phyloP scores from a whole-genome alignment of 257 asterid species.

The Solanum etuberosum region DNA sequence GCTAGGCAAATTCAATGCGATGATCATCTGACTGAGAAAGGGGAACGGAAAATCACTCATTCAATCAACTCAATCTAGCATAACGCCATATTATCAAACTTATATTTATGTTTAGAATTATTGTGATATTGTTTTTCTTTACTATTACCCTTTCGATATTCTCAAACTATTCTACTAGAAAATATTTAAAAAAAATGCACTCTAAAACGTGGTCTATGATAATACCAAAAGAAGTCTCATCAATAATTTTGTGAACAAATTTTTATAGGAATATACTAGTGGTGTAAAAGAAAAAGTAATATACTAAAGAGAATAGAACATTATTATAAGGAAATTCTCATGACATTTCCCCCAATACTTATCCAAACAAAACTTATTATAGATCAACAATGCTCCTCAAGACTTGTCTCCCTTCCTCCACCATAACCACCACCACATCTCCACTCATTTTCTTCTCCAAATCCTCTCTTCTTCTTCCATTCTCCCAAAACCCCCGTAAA shows the following conservation, averaged over 20 bases:
- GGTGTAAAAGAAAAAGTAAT: neutral
- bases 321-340: neutral
- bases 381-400: constrained; percentile 28
- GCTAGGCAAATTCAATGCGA: neutral
- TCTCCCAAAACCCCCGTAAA: constrained; percentile 17
- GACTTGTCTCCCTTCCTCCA: constrained; percentile 25
- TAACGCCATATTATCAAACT: neutral
- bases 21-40: too few species aligned
- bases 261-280: neutral
- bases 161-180: too few species aligned
- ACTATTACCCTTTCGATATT: rapidly evolving
- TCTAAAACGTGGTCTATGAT: rapidly evolving
- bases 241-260: too few species aligned
- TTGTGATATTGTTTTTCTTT: neutral
- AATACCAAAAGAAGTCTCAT: too few species aligned
- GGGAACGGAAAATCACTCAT: neutral
- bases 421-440: constrained; percentile 22
- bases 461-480: constrained; percentile 13
- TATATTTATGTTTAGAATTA: neutral
- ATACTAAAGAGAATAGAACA: neutral
- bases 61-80: too few species aligned
- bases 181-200: too few species aligned
- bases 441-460: constrained; percentile 29
- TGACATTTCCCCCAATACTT: neutral
- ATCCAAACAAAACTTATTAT: neutral